Evolutionary conservation across 2,329 filamentous ascomycete genomes (phyloP), one percentile per base, ranked within the genome.

Genomic region (Plenodomus biglobosus): DNA sequence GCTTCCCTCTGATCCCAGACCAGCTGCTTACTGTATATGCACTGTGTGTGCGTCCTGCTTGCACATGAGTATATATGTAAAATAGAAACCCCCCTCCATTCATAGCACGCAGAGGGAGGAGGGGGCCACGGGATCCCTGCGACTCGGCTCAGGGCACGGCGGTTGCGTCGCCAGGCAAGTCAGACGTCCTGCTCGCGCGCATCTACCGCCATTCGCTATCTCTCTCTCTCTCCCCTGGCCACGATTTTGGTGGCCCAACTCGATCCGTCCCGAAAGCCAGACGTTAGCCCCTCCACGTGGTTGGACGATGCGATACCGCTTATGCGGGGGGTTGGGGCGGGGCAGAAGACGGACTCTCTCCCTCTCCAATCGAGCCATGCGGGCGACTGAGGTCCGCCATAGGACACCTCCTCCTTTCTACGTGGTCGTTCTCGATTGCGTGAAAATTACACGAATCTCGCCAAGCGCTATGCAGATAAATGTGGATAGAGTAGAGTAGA

Each of bases 141-240:
- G 41, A 20, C 40, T 53, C 38, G 39, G 48, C 39, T 43, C 51
- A 48, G 42, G 44, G 48, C 49, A 49, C 44, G 57, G 61, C 64
- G 62, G 58, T 58, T 61, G 62, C 60, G 56, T 66, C 61, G 62
- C 61, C 56, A 68, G 64, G 54, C 59, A 61, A 68, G 64, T 53
- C 59, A 61, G 62, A 59, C 55, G 30, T 42, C 52, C 50, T 47
- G 48, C n/a, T n/a, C n/a, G n/a, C n/a, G n/a, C n/a, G n/a, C n/a
- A n/a, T n/a, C n/a, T n/a, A n/a, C n/a, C n/a, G n/a, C 41, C 47
- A 43, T 38, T 38, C 30, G 43, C 43, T 46, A 48, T 58, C 50
- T 38, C 40, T 37, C 46, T 46, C 58, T 44, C 55, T 66, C 65
- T n/a, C 10, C 22, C 22, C 22, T 24, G 22, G 22, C 22, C 22